phyloP scores from a whole-genome alignment of 371 early-diverging fungal genomes.

The Apophysomyces ossiformis region DNA sequence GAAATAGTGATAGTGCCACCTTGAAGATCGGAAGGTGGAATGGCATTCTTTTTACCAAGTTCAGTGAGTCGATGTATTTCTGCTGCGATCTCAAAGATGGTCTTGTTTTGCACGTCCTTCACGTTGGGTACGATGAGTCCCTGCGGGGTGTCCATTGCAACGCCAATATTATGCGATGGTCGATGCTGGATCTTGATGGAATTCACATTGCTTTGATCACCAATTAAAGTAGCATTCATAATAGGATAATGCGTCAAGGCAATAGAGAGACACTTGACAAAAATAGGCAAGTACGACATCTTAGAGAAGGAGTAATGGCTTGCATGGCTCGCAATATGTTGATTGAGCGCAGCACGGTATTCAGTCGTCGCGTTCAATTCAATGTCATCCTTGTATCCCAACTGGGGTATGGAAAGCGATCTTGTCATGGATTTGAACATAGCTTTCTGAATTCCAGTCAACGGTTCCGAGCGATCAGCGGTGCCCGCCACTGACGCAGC shows the following conservation, averaged over 20 bases:
- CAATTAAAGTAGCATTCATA: slow-evolving; percentile 71
- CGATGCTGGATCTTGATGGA: slow-evolving; percentile 65
- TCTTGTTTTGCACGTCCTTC: slow-evolving; percentile 83
- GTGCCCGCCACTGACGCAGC: not conserved
- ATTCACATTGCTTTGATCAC: slow-evolving; percentile 45
- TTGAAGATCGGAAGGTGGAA: slow-evolving; percentile 69
- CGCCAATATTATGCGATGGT: slow-evolving; percentile 83
- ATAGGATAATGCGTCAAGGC: slow-evolving; percentile 83
- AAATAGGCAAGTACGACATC: slow-evolving; percentile 91
- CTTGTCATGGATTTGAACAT: slow-evolving; percentile 95
- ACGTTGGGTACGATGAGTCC: slow-evolving; percentile 94
- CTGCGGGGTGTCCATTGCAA: slow-evolving; percentile 95
- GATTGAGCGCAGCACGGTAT: slow-evolving; percentile 73
- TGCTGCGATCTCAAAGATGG: slow-evolving; percentile 84
- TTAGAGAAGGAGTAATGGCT: slow-evolving; percentile 60
- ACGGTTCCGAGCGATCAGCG: slow-evolving; percentile 42
- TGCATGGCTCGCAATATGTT: slow-evolving; percentile 36
- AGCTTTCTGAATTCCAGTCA: slow-evolving; percentile 85
- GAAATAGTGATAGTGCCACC: slow-evolving; percentile 92
- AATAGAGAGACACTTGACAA: slow-evolving; percentile 87
- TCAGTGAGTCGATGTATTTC: slow-evolving; percentile 80
- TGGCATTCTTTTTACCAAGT: slow-evolving; percentile 64
- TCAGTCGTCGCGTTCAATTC: slow-evolving; percentile 65
- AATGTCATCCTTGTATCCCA: slow-evolving; percentile 91
- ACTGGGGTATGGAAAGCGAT: slow-evolving; percentile 90